These are phyloP conservation scores for Protomyces inundatus DNA, from an alignment of 1,139 yeast genomes.

Conservation along the genomic window DNA sequence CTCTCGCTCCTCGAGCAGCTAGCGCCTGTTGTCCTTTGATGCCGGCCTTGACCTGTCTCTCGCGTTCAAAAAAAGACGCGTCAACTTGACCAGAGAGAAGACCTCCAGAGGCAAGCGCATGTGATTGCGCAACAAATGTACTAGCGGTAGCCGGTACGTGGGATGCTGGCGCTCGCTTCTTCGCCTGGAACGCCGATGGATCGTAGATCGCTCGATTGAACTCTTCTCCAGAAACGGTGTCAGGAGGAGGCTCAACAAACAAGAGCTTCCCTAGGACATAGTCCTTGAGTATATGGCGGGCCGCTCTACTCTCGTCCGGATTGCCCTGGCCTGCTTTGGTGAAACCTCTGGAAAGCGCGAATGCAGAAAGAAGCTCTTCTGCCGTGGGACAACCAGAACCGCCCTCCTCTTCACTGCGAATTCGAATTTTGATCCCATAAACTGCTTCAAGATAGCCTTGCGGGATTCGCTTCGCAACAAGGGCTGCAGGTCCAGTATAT, in stretches of 20 bases:
- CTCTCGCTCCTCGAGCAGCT: slow-evolving; percentile 25
- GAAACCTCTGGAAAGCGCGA: slow-evolving; percentile 94
- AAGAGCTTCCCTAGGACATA: slow-evolving; percentile 87
- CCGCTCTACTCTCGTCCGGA: slow-evolving; percentile 94
- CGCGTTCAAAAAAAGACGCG: slow-evolving; percentile 12
- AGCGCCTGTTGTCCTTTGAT: slow-evolving; percentile 18
- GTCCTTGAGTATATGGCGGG: slow-evolving; percentile 87
- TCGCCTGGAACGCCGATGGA: slow-evolving; percentile 41
- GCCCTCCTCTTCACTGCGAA: slow-evolving; percentile 72
- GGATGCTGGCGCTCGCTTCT: slow-evolving; percentile 19
- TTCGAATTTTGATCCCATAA: slow-evolving; percentile 85
- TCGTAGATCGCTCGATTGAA: slow-evolving; percentile 74
- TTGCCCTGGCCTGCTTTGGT: slow-evolving; percentile 89
- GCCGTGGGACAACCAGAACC: slow-evolving; percentile 87
- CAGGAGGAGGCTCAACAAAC: slow-evolving; percentile 84
- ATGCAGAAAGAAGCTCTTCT: slow-evolving; percentile 80
- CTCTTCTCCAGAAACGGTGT: slow-evolving; percentile 45
- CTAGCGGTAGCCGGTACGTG: slow-evolving; percentile 7
- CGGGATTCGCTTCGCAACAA: slow-evolving; percentile 85
- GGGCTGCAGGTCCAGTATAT: slow-evolving; percentile 80
- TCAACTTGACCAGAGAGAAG: slow-evolving; percentile 19
- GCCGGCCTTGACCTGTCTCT: slow-evolving; percentile 14
- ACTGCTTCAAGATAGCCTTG: slow-evolving; percentile 82
- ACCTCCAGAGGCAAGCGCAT: slow-evolving; percentile 4
- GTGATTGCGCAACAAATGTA: background rate